Evolutionary conservation across 1,284 basidiomycete genomes (phyloP).

Genomic region (Leccinum subrobustum): DNA sequence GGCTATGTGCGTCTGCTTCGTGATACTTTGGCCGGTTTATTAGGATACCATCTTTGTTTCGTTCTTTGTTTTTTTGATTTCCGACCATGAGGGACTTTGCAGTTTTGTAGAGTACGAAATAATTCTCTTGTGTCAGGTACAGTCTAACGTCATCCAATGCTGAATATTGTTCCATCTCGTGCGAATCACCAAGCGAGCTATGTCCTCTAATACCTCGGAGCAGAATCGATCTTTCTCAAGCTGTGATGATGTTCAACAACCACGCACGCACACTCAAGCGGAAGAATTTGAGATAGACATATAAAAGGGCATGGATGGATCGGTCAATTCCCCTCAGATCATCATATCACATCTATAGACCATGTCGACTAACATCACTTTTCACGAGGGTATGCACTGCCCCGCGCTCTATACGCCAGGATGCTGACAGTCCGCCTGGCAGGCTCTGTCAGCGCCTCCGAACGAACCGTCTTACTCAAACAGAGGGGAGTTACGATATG

Average conservation of each 20-base stretch:
- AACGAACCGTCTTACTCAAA: slow-evolving; percentile 66
- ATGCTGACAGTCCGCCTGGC: neutral
- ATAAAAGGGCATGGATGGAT: slow-evolving; percentile 13
- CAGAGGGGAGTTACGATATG: slow-evolving; percentile 91
- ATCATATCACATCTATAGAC: neutral
- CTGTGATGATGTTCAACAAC: neutral
- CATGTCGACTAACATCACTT: slow-evolving; percentile 37
- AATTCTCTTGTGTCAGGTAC: slow-evolving; percentile 5
- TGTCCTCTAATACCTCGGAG: slow-evolving; percentile 18
- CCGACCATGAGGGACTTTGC: slow-evolving; percentile 23
- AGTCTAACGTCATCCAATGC: neutral
- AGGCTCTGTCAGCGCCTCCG: slow-evolving; percentile 73
- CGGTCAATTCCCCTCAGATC: neutral
- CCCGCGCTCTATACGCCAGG: neutral
- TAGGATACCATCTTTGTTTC: slow-evolving; percentile 17
- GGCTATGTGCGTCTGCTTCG: slow-evolving; percentile 43
- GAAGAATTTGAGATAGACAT: neutral
- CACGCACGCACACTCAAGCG: neutral
- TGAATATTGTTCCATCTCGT: neutral
- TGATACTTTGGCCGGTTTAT: slow-evolving; percentile 12
- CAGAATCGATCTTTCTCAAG: slow-evolving; percentile 16
- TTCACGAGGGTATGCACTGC: slow-evolving; percentile 28
- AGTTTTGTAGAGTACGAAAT: slow-evolving; percentile 14
- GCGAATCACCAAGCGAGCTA: neutral
- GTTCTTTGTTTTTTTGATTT: neutral